Conservation (phyloP, 2,329 filamentous ascomycete genomes). For the Fusarium tjaetaba region DNA sequence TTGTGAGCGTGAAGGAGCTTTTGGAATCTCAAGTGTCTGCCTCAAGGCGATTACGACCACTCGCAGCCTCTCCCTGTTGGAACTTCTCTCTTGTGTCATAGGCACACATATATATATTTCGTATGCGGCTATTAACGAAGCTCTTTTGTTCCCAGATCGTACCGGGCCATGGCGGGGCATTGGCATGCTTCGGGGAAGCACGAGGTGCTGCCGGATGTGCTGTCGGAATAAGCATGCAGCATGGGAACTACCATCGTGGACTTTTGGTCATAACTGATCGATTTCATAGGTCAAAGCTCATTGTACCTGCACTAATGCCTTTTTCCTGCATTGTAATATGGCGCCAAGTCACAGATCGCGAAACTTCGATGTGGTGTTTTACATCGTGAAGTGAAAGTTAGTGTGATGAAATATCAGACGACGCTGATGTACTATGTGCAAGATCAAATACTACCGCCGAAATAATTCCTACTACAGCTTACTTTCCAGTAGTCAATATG, state of each 20-base stretch:
- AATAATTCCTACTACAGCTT: background rate
- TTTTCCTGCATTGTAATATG: constrained; percentile 31
- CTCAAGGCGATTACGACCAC: background rate
- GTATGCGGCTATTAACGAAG: background rate
- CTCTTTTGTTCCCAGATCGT: constrained; percentile 10
- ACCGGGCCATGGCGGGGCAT: constrained; percentile 34
- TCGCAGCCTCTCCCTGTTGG: background rate
- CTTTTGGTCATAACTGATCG: constrained; percentile 13
- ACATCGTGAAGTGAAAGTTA: background rate
- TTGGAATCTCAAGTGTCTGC: background rate
- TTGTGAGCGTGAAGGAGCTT: background rate
- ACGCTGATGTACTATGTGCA: background rate
- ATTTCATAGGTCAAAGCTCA: constrained; percentile 23
- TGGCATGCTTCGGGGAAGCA: constrained; percentile 40
- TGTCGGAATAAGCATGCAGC: constrained; percentile 40
- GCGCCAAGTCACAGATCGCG: constrained; percentile 13
- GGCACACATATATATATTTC: background rate
- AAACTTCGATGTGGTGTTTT: background rate
- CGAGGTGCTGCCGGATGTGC: constrained; percentile 35
- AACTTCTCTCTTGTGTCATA: background rate
- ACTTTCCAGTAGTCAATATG: background rate
- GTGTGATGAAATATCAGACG: background rate
- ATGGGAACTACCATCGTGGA: constrained; percentile 26
- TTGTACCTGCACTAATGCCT: constrained; percentile 40
- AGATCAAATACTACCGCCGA: background rate